Evolutionary conservation across 1,284 basidiomycete species (phyloP).

Genomic region (Fomitiporia mediterranea): DNA sequence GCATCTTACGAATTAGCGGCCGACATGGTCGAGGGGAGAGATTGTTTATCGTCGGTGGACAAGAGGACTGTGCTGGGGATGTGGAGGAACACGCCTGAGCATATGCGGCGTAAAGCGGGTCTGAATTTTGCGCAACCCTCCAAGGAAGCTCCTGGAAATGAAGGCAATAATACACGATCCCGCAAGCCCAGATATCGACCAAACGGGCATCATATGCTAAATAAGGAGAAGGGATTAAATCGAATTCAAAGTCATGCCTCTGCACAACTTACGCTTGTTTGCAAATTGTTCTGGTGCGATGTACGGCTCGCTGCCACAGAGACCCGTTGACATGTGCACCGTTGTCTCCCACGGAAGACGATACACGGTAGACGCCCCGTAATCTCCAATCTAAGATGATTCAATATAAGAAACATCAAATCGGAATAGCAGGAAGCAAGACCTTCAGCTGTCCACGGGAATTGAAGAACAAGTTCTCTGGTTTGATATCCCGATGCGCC

Average conservation of each 20-base stretch:
- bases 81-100: conserved; percentile 55
- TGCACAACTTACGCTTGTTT: conserved; percentile 76
- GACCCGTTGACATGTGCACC: conserved; percentile 93
- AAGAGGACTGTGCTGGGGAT: conserved; percentile 36
- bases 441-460: conserved; percentile 92
- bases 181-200: conserved; percentile 97
- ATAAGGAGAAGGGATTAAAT: conserved; percentile 25
- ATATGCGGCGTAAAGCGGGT: conserved; percentile 84
- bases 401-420: conserved; percentile 21
- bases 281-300: conserved; percentile 98
- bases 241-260: background rate
- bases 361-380: conserved; percentile 97
- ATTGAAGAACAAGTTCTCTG: conserved; percentile 95
- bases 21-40: conserved; percentile 85
- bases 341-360: conserved; percentile 97
- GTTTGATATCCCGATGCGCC: conserved; percentile 97
- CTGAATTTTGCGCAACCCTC: conserved; percentile 87
- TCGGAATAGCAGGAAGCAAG: conserved; percentile 23
- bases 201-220: conserved; percentile 94
- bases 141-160: conserved; percentile 97
- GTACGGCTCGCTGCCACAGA: conserved; percentile 97
- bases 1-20: conserved; percentile 86
- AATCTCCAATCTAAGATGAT: conserved; percentile 82
- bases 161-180: conserved; percentile 97
- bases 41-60: conserved; percentile 81